These are phyloP conservation scores for Pseudogymnoascus sp. DNA, from an alignment of 2,329 filamentous ascomycete species.

Conservation along the genomic window DNA sequence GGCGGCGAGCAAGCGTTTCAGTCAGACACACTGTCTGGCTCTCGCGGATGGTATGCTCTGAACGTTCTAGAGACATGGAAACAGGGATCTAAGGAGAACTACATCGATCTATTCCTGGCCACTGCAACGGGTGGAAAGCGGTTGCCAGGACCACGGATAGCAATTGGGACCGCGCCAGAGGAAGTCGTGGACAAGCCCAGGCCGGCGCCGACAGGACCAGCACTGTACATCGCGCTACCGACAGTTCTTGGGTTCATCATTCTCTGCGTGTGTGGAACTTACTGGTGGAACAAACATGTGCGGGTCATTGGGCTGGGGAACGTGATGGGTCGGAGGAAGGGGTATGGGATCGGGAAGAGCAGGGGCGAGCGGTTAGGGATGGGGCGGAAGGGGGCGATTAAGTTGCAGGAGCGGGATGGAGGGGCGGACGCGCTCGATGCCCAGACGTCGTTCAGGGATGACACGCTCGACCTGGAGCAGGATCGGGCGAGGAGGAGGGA, in stretches of 20 bases:
- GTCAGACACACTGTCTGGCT: constrained; percentile 16
- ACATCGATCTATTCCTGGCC: constrained; percentile 1
- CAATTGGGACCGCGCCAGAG: background rate
- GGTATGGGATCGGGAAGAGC: constrained; percentile 26
- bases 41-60: background rate
- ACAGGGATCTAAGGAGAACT: background rate
- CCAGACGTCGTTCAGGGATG: constrained; percentile 13
- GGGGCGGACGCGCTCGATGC: constrained; percentile 19
- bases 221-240: constrained; percentile 26
- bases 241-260: constrained; percentile 23
- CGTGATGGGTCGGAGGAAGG: constrained; percentile 24
- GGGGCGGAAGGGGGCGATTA: constrained; percentile 20
- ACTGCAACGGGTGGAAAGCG: background rate
- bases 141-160: background rate
- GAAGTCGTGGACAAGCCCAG: constrained; percentile 10
- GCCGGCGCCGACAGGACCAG: constrained; percentile 19
- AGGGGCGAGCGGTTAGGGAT: constrained; percentile 24
- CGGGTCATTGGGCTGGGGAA: constrained; percentile 25
- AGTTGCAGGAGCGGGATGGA: constrained; percentile 22
- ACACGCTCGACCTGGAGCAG: background rate
- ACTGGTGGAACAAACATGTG: constrained; percentile 22
- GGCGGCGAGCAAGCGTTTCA: constrained; percentile 24
- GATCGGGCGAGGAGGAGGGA: constrained; percentile 15
- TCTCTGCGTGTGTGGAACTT: constrained; percentile 21
- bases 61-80: background rate